phyloP scores from a whole-genome alignment of 306 rosid genomes.

The Argentina anserina region DNA sequence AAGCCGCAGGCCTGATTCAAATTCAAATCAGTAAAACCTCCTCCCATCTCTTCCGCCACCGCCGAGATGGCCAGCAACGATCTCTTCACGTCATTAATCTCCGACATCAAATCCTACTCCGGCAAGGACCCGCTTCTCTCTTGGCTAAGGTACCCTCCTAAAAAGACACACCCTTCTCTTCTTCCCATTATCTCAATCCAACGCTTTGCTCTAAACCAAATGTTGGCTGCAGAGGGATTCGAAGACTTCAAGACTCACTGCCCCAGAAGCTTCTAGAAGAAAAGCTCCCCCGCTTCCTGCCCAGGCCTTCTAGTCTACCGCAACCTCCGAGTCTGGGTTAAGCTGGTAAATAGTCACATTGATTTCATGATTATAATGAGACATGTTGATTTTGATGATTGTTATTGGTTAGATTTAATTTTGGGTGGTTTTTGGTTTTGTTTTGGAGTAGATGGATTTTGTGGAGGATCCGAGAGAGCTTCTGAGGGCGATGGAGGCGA shows the following conservation, averaged over 20 bases:
- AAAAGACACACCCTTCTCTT: too few relatives aligned
- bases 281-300: conserved; percentile 70
- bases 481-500: conserved; percentile 70
- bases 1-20: conserved; percentile 4
- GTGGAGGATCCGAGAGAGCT: conserved; percentile 58
- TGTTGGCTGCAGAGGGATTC: conserved; percentile 62
- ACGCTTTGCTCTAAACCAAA: background rate
- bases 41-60: background rate
- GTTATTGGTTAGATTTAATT: background rate
- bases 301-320: conserved; percentile 57
- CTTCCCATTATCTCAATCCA: background rate
- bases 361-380: too few relatives aligned
- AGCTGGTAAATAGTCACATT: too few relatives aligned
- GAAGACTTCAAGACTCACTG: conserved; percentile 63
- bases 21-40: conserved; percentile 32
- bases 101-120: conserved; percentile 62
- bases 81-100: conserved; percentile 53
- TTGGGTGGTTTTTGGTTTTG: background rate
- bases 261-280: conserved; percentile 52
- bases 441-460: conserved; percentile 77
- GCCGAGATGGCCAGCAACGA: conserved; percentile 38
- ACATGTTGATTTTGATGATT: background rate
- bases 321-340: conserved; percentile 88
- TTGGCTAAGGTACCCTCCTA: conserved; percentile 70
- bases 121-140: conserved; percentile 94